Conservation (phyloP, 1,284 basidiomycete species). For the Laetiporus sulphureus region DNA sequence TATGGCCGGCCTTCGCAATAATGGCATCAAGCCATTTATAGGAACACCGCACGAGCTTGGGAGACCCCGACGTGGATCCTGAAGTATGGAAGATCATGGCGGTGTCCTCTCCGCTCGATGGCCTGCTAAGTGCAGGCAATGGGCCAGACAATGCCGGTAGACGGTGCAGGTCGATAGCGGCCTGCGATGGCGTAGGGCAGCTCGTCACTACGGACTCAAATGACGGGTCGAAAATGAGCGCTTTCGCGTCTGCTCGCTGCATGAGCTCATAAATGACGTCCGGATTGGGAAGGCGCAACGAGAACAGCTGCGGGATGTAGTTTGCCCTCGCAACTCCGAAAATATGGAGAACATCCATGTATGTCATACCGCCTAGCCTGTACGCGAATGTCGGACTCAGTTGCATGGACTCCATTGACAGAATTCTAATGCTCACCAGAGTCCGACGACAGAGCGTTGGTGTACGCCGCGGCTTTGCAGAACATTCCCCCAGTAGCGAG, state of each 20-base stretch:
- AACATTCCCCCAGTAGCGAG: slow-evolving; percentile 45
- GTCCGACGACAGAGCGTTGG: slow-evolving; percentile 50
- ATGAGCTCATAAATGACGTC: slow-evolving; percentile 61
- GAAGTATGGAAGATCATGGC: slow-evolving; percentile 70
- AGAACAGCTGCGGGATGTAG: slow-evolving; percentile 66
- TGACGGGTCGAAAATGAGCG: slow-evolving; percentile 53
- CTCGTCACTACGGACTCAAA: slow-evolving; percentile 31
- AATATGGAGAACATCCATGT: slow-evolving; percentile 60
- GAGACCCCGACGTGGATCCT: slow-evolving; percentile 53
- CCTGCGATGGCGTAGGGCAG: slow-evolving; percentile 45
- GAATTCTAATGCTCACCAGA: slow-evolving; percentile 42
- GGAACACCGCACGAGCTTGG: slow-evolving; percentile 25
- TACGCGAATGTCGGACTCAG: too few species aligned
- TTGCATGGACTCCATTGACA: not conserved
- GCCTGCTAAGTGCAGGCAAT: slow-evolving; percentile 15
- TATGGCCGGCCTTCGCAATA: slow-evolving; percentile 18
- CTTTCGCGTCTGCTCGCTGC: slow-evolving; percentile 45
- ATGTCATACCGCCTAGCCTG: slow-evolving; percentile 63
- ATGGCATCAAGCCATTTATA: slow-evolving; percentile 23
- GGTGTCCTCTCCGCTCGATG: slow-evolving; percentile 30
- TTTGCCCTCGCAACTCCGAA: slow-evolving; percentile 66
- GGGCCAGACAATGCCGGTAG: slow-evolving; percentile 11
- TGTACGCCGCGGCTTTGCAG: slow-evolving; percentile 38
- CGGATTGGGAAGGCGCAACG: slow-evolving; percentile 62
- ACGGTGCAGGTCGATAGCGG: slow-evolving; percentile 32